These are phyloP conservation scores for Lipomyces sp. DNA, from an alignment of 805 yeast species.

Conservation along the genomic window DNA sequence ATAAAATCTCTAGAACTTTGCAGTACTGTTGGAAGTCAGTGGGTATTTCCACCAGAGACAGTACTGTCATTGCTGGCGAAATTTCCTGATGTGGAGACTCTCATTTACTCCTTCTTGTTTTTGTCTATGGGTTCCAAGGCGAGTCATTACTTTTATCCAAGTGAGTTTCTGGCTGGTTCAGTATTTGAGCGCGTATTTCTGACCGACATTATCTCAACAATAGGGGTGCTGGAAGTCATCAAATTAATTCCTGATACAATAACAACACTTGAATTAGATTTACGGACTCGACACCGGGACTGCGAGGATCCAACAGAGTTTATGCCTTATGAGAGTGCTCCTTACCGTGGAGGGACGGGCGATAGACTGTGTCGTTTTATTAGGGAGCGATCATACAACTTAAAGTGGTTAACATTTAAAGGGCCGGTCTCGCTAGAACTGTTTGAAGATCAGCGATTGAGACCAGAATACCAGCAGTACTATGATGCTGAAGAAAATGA, in stretches of 20 bases:
- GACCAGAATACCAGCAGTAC: not conserved
- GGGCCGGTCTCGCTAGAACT: conserved; percentile 3
- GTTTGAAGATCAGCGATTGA: conserved; percentile 9
- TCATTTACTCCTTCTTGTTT: not conserved
- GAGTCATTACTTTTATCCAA: not conserved
- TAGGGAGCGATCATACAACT: conserved; percentile 1
- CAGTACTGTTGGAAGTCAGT: not conserved
- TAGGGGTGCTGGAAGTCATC: not conserved
- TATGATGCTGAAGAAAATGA: not conserved
- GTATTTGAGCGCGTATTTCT: not conserved
- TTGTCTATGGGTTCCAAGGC: not conserved
- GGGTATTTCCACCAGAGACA: conserved; percentile 4
- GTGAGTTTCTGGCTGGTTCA: not conserved
- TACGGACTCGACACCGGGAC: not conserved
- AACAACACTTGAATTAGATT: not conserved
- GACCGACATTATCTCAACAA: not conserved
- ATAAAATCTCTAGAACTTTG: not conserved
- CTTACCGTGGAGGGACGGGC: conserved; percentile 9
- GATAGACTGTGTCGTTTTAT: conserved; percentile 6
- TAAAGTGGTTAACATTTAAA: not conserved
- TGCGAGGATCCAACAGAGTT: not conserved
- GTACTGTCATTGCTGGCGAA: not conserved
- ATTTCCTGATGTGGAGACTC: not conserved
- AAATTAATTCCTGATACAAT: not conserved
- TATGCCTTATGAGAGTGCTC: not conserved